Conservation (phyloP, 176 grass and related monocot species). For the Saccharum spontaneum region DNA sequence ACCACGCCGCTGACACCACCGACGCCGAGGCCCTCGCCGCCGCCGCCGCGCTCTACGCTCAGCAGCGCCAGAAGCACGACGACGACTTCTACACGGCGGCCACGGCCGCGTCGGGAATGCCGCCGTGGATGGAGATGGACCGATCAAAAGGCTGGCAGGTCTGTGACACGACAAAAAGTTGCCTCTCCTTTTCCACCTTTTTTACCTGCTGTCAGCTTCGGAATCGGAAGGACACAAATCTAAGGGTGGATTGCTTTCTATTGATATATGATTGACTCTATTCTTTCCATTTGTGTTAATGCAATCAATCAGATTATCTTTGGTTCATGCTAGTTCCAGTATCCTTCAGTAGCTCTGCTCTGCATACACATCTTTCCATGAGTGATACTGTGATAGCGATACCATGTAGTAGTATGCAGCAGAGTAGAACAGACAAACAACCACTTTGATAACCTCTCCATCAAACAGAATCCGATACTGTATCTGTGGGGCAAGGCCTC, state of each 20-base stretch:
- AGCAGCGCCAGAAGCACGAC: slow-evolving; percentile 49
- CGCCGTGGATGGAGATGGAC: slow-evolving; percentile 60
- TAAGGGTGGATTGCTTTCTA: neutral
- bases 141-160: slow-evolving; percentile 68
- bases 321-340: neutral
- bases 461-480: neutral
- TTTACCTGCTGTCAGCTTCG: neutral
- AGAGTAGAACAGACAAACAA: slow-evolving; percentile 29
- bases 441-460: slow-evolving; percentile 20
- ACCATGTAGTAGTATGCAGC: neutral
- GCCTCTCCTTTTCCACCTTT: neutral
- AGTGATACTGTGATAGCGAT: slow-evolving; percentile 7
- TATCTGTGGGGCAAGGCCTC: slow-evolving; percentile 21
- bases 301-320: neutral
- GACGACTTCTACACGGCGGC: slow-evolving; percentile 49
- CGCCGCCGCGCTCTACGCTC: slow-evolving; percentile 49
- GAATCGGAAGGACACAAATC: neutral
- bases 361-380: slow-evolving; percentile 21
- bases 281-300: neutral
- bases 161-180: slow-evolving; percentile 1
- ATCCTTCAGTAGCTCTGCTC: neutral
- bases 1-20: slow-evolving; percentile 34
- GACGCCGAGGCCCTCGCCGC: slow-evolving; percentile 42
- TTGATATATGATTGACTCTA: neutral
- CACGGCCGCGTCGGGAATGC: slow-evolving; percentile 42